phyloP scores from a whole-genome alignment of 805 yeast genomes.

The Tetrapisispora taiwanensis region DNA sequence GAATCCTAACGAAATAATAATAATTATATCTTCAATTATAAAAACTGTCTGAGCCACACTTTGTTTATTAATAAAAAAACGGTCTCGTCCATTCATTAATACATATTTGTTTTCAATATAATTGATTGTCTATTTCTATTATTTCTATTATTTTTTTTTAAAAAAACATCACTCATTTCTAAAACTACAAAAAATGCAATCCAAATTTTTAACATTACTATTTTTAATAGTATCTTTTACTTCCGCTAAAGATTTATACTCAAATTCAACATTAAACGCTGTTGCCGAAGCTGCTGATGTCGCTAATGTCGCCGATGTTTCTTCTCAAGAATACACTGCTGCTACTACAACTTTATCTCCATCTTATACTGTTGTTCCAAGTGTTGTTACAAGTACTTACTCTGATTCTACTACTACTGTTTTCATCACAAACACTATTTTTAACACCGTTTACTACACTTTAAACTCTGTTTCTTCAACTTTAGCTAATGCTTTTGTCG shows the following conservation, averaged over 20 bases:
- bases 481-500: slow-evolving; percentile 5
- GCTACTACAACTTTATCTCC: slow-evolving; percentile 15
- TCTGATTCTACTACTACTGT: slow-evolving; percentile 13
- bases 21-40: slow-evolving; percentile 1
- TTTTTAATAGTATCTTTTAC: slow-evolving; percentile 6
- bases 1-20: not conserved
- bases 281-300: slow-evolving; percentile 2
- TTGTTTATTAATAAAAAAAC: slow-evolving; percentile 1
- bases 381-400: slow-evolving; percentile 9
- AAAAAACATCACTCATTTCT: not conserved
- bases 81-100: slow-evolving; percentile 6
- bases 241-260: slow-evolving; percentile 8
- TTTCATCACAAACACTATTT: slow-evolving; percentile 13
- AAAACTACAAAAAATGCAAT: not conserved
- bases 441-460: slow-evolving; percentile 8
- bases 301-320: not conserved
- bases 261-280: slow-evolving; percentile 8
- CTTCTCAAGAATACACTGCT: not conserved
- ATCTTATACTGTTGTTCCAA: slow-evolving; percentile 10
- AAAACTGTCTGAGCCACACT: slow-evolving; percentile 4
- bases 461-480: slow-evolving; percentile 9
- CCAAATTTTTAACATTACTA: not conserved
- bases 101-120: not conserved
- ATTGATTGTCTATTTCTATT: too few relatives aligned
- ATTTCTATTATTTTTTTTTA: not conserved